A percentile compares a stretch with the other conserved stretches of the same genome.
Evolutionary conservation across 306 rosid genomes (phyloP).

Genomic region (Alnus glutinosa): DNA sequence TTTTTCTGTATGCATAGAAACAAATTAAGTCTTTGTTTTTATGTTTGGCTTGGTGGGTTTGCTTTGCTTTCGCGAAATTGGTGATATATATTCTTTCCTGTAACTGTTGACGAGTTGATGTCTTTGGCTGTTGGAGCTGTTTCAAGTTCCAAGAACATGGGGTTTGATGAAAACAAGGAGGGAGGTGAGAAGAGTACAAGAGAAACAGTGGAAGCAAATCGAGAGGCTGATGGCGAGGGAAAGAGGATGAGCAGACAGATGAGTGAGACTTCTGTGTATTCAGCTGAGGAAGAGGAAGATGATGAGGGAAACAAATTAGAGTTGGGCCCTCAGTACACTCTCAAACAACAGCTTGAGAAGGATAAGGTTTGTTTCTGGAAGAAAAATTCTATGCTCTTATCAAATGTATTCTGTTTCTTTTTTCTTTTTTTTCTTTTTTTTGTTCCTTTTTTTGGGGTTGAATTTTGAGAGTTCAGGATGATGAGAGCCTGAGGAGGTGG

Average conservation of each 20-base stretch:
- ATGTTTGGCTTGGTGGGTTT: slow-evolving; percentile 13
- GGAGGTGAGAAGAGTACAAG: slow-evolving; percentile 22
- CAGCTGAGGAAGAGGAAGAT: slow-evolving; percentile 84
- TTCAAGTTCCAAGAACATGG: slow-evolving; percentile 64
- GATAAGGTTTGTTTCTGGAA: slow-evolving; percentile 59
- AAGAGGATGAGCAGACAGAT: slow-evolving; percentile 38
- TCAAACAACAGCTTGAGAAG: slow-evolving; percentile 89
- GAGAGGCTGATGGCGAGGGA: slow-evolving; percentile 46
- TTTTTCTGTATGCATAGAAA: background rate
- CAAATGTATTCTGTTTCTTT: background rate
- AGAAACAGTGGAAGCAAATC: slow-evolving; percentile 26
- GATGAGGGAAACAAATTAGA: slow-evolving; percentile 75
- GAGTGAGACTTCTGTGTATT: slow-evolving; percentile 61
- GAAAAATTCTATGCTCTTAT: background rate
- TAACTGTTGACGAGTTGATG: slow-evolving; percentile 46
- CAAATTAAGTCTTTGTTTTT: background rate
- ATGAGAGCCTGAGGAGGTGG: slow-evolving; percentile 96
- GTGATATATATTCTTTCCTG: background rate
- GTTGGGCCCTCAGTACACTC: slow-evolving; percentile 85
- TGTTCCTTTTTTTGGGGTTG: background rate
- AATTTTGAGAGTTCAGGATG: slow-evolving; percentile 59
- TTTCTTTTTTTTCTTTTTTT: background rate
- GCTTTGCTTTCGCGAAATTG: slow-evolving; percentile 10
- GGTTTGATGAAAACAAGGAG: slow-evolving; percentile 59
- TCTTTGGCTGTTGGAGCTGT: slow-evolving; percentile 52